Conservation (phyloP, 805 yeast genomes). For the Scheffersomyces amazonensis region DNA sequence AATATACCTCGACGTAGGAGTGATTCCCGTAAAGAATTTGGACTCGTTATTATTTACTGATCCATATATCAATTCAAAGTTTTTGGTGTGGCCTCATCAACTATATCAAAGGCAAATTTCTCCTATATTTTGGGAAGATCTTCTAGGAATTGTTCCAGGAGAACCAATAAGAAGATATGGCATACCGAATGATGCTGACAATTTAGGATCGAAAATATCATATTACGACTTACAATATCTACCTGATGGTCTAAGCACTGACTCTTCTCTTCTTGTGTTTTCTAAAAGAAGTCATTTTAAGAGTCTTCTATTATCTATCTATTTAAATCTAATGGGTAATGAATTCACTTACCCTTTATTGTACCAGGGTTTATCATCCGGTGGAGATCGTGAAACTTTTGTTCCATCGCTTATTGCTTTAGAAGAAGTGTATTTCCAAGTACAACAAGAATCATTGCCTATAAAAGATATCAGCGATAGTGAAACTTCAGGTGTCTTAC, state of each 20-base stretch:
- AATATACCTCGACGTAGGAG: conserved; percentile 32
- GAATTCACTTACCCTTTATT: conserved; percentile 25
- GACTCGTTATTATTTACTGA: conserved; percentile 22
- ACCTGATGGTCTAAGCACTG: conserved; percentile 26
- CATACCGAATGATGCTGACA: conserved; percentile 19
- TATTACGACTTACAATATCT: conserved; percentile 33
- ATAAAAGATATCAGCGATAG: not conserved
- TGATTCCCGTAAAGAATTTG: conserved; percentile 27
- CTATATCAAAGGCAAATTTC: not conserved
- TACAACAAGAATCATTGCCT: not conserved
- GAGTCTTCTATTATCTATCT: conserved; percentile 26
- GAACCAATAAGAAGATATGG: conserved; percentile 28
- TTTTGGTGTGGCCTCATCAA: conserved; percentile 34
- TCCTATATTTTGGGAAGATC: not conserved
- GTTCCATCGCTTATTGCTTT: conserved; percentile 35
- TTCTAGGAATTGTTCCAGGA: conserved; percentile 12
- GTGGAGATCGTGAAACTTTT: conserved; percentile 36
- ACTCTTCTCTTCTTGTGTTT: conserved; percentile 35
- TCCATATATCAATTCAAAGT: conserved; percentile 21
- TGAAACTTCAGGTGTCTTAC: conserved; percentile 10
- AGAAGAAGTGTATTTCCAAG: conserved; percentile 26
- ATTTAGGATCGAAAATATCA: conserved; percentile 15
- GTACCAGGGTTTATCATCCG: conserved; percentile 33
- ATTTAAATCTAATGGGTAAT: conserved; percentile 32
- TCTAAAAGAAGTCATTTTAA: conserved; percentile 31